phyloP scores from a whole-genome alignment of 2,329 filamentous ascomycete species.

The Cladosporium sp. region DNA sequence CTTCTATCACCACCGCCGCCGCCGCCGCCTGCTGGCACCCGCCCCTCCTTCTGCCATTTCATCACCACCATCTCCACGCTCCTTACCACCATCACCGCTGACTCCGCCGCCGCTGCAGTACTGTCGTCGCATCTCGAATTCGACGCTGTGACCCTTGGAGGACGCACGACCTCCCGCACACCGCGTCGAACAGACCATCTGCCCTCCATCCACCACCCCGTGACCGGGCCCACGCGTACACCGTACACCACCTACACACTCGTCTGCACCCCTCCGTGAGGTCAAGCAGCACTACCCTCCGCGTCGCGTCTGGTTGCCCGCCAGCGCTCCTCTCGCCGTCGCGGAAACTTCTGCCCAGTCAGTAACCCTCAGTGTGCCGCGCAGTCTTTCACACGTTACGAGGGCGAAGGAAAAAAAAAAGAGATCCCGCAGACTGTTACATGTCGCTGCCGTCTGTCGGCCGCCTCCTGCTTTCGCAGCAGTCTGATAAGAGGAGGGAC shows the following conservation, averaged over 20 bases:
- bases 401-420: conserved; percentile 4
- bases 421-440: conserved; percentile 3
- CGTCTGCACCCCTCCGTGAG: conserved; percentile 7
- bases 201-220: conserved; percentile 14
- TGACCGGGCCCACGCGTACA: conserved; percentile 16
- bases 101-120: conserved; percentile 10
- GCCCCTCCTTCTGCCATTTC: not conserved
- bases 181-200: conserved; percentile 23
- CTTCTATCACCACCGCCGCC: not conserved
- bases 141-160: conserved; percentile 22
- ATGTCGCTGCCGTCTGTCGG: conserved; percentile 31
- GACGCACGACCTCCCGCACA: conserved; percentile 26
- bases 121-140: conserved; percentile 11
- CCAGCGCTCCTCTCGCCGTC: conserved; percentile 15
- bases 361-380: conserved; percentile 16
- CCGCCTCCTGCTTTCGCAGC: conserved; percentile 25
- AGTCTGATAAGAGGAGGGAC: conserved; percentile 32
- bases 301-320: conserved; percentile 20
- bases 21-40: not conserved
- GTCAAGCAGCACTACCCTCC: conserved; percentile 14
- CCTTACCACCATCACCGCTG: conserved; percentile 8
- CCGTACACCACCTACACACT: conserved; percentile 11
- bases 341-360: conserved; percentile 25
- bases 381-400: conserved; percentile 2
- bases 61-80: conserved; percentile 1